phyloP scores from a whole-genome alignment of 352 stramenopile genomes.

The Discostella stelligera region DNA sequence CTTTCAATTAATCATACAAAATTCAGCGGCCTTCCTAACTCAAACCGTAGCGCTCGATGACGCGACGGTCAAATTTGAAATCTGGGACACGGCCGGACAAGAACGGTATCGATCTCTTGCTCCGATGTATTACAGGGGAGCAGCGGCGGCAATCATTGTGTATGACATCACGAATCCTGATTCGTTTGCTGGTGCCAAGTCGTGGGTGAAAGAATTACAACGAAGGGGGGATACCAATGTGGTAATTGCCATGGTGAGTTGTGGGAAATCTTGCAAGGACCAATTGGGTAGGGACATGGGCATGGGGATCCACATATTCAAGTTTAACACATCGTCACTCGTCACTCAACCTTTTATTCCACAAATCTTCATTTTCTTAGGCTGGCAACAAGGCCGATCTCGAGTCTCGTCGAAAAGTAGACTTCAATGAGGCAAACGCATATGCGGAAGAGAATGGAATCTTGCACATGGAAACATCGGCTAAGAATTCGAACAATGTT shows the following conservation, averaged over 20 bases:
- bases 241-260: slow-evolving; percentile 71
- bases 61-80: slow-evolving; percentile 99
- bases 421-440: slow-evolving; percentile 94
- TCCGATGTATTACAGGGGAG: slow-evolving; percentile 98
- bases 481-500: slow-evolving; percentile 99
- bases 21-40: slow-evolving; percentile 93
- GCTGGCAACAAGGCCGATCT: slow-evolving; percentile 98
- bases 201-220: slow-evolving; percentile 99
- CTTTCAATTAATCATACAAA: slow-evolving; percentile 7
- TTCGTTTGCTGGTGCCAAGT: slow-evolving; percentile 91
- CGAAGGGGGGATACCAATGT: slow-evolving; percentile 92
- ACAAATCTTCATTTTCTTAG: slow-evolving; percentile 10
- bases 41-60: slow-evolving; percentile 98
- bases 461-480: slow-evolving; percentile 98
- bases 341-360: background rate
- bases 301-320: background rate
- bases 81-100: slow-evolving; percentile 98
- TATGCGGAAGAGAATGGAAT: slow-evolving; percentile 99
- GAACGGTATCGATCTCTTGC: slow-evolving; percentile 94
- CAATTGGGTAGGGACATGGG: background rate
- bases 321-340: background rate
- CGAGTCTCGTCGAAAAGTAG: slow-evolving; percentile 94
- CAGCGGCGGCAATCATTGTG: slow-evolving; percentile 94
- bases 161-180: slow-evolving; percentile 95
- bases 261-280: background rate